Conservation (phyloP, 116 monocot genomes). For the Phalaenopsis hybrid region DNA sequence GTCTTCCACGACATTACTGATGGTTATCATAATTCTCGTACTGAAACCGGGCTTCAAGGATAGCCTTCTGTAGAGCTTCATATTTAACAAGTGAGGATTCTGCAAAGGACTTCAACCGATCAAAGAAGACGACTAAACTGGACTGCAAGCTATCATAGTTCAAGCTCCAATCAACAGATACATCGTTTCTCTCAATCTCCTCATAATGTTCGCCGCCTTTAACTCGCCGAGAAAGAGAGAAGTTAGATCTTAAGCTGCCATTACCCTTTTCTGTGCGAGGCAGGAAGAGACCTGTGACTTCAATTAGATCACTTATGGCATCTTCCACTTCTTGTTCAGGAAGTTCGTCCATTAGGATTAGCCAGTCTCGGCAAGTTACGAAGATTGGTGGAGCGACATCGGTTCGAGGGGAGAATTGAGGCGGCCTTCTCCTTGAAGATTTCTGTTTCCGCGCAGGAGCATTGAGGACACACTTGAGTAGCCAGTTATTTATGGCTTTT, state of each 20-base stretch:
- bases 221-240: slow-evolving; percentile 25
- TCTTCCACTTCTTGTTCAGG: slow-evolving; percentile 38
- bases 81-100: slow-evolving; percentile 45
- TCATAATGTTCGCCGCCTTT: slow-evolving; percentile 8
- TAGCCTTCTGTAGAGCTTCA: slow-evolving; percentile 26
- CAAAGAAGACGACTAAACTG: slow-evolving; percentile 34
- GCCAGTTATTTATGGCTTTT: slow-evolving; percentile 64
- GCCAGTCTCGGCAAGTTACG: slow-evolving; percentile 61
- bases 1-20: neutral
- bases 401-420: slow-evolving; percentile 29
- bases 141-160: slow-evolving; percentile 45
- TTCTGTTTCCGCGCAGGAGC: slow-evolving; percentile 20
- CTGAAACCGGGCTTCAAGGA: slow-evolving; percentile 15
- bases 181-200: slow-evolving; percentile 18
- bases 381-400: slow-evolving; percentile 61
- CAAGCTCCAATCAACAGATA: slow-evolving; percentile 30
- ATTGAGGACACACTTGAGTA: slow-evolving; percentile 60
- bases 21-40: slow-evolving; percentile 13
- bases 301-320: slow-evolving; percentile 45
- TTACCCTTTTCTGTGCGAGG: slow-evolving; percentile 46
- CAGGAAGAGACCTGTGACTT: slow-evolving; percentile 25
- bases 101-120: slow-evolving; percentile 42
- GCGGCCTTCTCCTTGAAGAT: slow-evolving; percentile 16
- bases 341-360: slow-evolving; percentile 30
- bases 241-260: slow-evolving; percentile 13